A percentile compares a stretch with the other conserved stretches of the same genome.
These are phyloP conservation scores for Hymenoscyphus infarciens DNA, from an alignment of 2,329 filamentous ascomycete genomes.

Conservation along the genomic window DNA sequence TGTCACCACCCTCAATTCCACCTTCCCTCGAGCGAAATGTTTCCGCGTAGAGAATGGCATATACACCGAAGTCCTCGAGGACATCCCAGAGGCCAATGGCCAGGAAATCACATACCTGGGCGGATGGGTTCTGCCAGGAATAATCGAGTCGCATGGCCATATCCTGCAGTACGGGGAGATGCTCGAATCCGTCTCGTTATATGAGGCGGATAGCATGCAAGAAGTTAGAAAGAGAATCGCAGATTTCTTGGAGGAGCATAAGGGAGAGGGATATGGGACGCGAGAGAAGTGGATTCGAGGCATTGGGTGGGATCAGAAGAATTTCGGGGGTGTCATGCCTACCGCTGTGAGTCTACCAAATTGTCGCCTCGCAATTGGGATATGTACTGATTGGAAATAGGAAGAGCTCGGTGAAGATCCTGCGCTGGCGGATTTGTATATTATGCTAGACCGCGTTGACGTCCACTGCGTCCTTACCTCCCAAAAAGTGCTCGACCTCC, in stretches of 20 bases:
- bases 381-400: conserved; percentile 36
- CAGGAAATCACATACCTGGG: conserved; percentile 35
- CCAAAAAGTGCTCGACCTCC: conserved; percentile 56
- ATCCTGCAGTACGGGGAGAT: conserved; percentile 64
- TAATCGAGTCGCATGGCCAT: conserved; percentile 71
- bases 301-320: conserved; percentile 68
- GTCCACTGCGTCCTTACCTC: conserved; percentile 70
- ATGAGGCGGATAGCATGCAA: conserved; percentile 52
- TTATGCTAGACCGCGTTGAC: conserved; percentile 68
- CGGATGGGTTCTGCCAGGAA: conserved; percentile 60
- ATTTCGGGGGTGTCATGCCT: conserved; percentile 59
- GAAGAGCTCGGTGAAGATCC: conserved; percentile 52
- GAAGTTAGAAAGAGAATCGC: conserved; percentile 52
- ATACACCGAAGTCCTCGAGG: conserved; percentile 47
- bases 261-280: conserved; percentile 46
- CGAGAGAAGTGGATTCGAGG: conserved; percentile 60
- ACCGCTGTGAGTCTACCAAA: conserved; percentile 42
- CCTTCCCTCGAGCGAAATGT: conserved; percentile 45
- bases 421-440: conserved; percentile 52
- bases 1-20: conserved; percentile 42
- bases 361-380: not conserved
- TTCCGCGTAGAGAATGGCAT: conserved; percentile 52
- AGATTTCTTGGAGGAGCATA: conserved; percentile 48
- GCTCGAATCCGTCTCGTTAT: conserved; percentile 61
- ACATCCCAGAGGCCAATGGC: conserved; percentile 31